Evolutionary conservation across 164 flowering plant genomes (phyloP), one percentile per base, ranked within the genome.

Genomic region (Amborella trichopoda): DNA sequence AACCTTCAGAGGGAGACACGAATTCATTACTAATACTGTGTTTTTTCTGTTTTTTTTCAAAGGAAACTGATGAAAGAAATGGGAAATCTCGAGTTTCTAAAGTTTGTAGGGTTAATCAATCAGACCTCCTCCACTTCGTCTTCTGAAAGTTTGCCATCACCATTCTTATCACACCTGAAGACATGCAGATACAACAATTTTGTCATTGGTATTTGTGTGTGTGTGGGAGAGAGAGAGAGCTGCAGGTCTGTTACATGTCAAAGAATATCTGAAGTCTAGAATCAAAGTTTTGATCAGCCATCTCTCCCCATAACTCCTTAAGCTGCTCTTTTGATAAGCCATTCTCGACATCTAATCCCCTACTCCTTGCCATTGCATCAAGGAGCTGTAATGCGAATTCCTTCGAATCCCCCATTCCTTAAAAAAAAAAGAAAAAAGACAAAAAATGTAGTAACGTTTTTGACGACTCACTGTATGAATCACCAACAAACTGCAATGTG

Each of bases 41-140:
- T n/a, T n/a, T n/a, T n/a, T n/a, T n/a, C n/a, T n/a, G n/a, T n/a
- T n/a, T n/a, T n/a, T n/a, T n/a, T n/a, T n/a, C n/a, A n/a, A n/a
- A n/a, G n/a, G n/a, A n/a, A n/a, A n/a, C n/a, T n/a, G n/a, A n/a
- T n/a, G n/a, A n/a, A n/a, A n/a, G n/a, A n/a, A n/a, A n/a, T n/a
- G n/a, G n/a, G n/a, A n/a, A n/a, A n/a, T n/a, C n/a, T n/a, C n/a
- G n/a, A n/a, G n/a, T n/a, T n/a, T n/a, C n/a, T n/a, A n/a, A n/a
- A n/a, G n/a, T n/a, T n/a, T n/a, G n/a, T n/a, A n/a, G n/a, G n/a
- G n/a, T n/a, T n/a, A n/a, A n/a, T n/a, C n/a, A n/a, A n/a, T n/a
- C n/a, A n/a, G n/a, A 88, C 95, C 94, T 91, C 95, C 56, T 69
- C 73, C 22, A 91, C 99, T 56, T 86, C 98, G 0, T 80, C 88